Evolutionary conservation across 2,329 filamentous ascomycete species (phyloP).

Genomic region (Stemphylium vesicarium): DNA sequence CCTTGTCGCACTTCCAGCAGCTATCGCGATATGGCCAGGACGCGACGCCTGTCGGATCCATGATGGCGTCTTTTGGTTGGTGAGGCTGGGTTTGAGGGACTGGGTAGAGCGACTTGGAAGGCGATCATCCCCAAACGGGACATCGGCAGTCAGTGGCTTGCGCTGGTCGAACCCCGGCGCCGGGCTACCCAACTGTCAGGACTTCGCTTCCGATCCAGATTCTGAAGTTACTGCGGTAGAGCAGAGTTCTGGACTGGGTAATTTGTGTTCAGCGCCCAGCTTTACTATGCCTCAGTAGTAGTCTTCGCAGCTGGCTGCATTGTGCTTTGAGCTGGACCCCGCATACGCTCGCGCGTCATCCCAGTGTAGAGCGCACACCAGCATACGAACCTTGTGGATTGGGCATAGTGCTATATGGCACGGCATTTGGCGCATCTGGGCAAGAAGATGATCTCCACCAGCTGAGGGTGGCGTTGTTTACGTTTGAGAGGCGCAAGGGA

Average conservation of each 20-base stretch:
- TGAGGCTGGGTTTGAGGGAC: constrained; percentile 32
- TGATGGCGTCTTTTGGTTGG: constrained; percentile 32
- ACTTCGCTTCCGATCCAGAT: constrained; percentile 16
- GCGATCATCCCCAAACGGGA: constrained; percentile 20
- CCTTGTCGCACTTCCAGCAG: constrained; percentile 29
- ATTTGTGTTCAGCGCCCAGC: constrained; percentile 2
- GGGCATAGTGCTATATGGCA: neutral
- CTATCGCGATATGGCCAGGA: constrained; percentile 24
- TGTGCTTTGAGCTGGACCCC: neutral
- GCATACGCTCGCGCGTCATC: neutral
- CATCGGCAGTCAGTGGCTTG: constrained; percentile 29
- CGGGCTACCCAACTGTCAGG: constrained; percentile 23
- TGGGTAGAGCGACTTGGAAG: constrained; percentile 22
- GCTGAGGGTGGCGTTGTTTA: constrained; percentile 1
- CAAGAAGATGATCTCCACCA: constrained; percentile 9
- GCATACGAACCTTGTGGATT: neutral
- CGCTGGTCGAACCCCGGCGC: constrained; percentile 24
- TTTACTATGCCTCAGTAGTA: neutral
- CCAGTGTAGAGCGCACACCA: neutral
- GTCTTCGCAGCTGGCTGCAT: neutral
- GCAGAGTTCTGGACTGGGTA: constrained; percentile 1
- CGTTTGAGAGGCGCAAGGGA: constrained; percentile 2
- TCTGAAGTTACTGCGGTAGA: constrained; percentile 10
- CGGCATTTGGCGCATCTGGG: constrained; percentile 14
- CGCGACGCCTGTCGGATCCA: constrained; percentile 21